phyloP scores from a whole-genome alignment of 805 yeast species.

The Vanderwaltozyma polyspora region DNA sequence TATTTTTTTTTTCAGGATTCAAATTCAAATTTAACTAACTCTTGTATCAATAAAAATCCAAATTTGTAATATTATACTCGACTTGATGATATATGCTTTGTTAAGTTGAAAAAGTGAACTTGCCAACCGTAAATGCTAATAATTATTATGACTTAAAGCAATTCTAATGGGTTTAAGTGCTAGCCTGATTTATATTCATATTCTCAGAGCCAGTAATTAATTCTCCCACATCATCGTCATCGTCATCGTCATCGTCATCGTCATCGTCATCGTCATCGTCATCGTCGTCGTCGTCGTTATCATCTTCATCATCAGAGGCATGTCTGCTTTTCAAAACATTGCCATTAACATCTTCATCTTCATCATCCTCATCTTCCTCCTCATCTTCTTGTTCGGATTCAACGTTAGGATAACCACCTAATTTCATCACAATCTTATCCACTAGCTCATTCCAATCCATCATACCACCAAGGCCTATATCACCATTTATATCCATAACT shows the following conservation, averaged over 20 bases:
- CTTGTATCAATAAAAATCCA: too few species aligned
- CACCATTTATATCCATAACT: conserved; percentile 86
- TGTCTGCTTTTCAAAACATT: conserved; percentile 2
- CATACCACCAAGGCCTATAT: conserved; percentile 98
- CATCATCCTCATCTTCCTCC: conserved; percentile 27
- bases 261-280: conserved; percentile 37
- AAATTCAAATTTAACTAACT: too few species aligned
- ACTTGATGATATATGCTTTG: too few species aligned
- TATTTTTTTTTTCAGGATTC: too few species aligned
- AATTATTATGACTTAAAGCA: too few species aligned
- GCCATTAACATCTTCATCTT: conserved; percentile 37
- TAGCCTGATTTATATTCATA: too few species aligned
- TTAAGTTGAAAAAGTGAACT: too few species aligned
- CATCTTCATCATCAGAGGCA: conserved; percentile 30
- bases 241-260: conserved; percentile 27
- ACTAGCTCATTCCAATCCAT: conserved; percentile 94
- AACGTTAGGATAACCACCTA: conserved; percentile 48
- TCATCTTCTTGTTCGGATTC: conserved; percentile 36
- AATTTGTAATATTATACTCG: too few species aligned
- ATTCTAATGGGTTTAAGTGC: too few species aligned
- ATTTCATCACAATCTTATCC: conserved; percentile 66
- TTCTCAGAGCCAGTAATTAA: too few species aligned
- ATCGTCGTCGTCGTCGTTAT: conserved; percentile 31
- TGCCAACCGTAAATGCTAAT: too few species aligned
- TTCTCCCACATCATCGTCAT: conserved; percentile 23